Base-by-base conservation (phyloP, 83 land plant genomes). In the Thuja plicata region DNA sequence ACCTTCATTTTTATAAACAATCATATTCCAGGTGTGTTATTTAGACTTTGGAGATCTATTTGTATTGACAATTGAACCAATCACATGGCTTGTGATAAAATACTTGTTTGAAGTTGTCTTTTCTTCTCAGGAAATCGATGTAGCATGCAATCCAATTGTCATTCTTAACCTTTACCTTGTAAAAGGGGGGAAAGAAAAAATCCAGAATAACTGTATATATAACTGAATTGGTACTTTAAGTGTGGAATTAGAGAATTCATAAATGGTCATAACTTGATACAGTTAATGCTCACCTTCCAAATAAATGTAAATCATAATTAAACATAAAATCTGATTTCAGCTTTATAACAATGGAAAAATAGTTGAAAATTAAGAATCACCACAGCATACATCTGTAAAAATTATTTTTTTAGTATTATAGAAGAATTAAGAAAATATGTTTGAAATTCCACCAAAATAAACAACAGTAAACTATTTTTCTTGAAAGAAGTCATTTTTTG, bases 1-100 rank as follows among this genome's bases (percentile, higher is more conserved):
- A 13, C 55, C 17, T 52, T 52, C 16, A 52, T 15, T 52, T 52
- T 52, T 2, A 52, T 13, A 52, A 52, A 52, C 3, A 3, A 83
- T 83, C 55, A 46, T 83, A 52, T 45, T 83, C 85, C 85, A 83
- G 55, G 35, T 82, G 48, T 27, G 85, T 82, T 46, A 43, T 21
- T 80, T 27, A 46, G 50, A 45, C 10, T 82, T 82, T 82, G 40
- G 54, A 82, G 50, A 24, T 24, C 46, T 79, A 79, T 38, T 82
- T 50, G 7, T 50, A 50, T 50, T 50, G 54, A 45, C 15, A 9
- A 82, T 12, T 82, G 85, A 82, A 82, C 30, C 11, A 24, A 45
- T 45, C 46, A 34, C 85, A 43, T 82, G n/a, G 50, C 46, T 45
- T 82, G n/a, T 43, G 52, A 24, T 45, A 82, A 82, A 81, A n/a